phyloP scores from a whole-genome alignment of 257 asterid genomes.

The Misopates orontium region DNA sequence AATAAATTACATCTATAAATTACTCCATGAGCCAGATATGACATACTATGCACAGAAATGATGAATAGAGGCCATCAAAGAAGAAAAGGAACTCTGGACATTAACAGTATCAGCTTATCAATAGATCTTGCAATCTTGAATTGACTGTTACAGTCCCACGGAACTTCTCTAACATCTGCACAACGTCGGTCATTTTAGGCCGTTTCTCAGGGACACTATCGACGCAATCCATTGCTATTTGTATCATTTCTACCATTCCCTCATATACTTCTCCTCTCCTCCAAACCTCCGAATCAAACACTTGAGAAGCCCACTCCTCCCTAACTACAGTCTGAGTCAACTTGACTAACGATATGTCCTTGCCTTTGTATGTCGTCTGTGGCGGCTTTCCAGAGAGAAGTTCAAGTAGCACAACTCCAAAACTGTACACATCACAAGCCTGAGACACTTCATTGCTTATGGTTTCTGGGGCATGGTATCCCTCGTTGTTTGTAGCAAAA shows the following conservation, averaged over 20 bases:
- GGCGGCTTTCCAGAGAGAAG: constrained; percentile 36
- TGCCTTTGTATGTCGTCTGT: constrained; percentile 25
- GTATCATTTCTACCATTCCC: constrained; percentile 38
- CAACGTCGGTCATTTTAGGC: constrained; percentile 36
- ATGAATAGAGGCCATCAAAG: too few species aligned
- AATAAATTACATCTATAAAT: too few species aligned
- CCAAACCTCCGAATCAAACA: constrained; percentile 37
- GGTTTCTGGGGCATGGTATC: too few species aligned
- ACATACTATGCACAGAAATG: too few species aligned
- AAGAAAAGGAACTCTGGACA: too few species aligned
- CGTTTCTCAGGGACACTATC: constrained; percentile 34
- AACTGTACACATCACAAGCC: constrained; percentile 36
- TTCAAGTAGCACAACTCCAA: constrained; percentile 41
- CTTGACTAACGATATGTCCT: constrained; percentile 33
- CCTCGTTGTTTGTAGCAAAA: too few species aligned
- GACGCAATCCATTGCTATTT: constrained; percentile 36
- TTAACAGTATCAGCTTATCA: background rate
- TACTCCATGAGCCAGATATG: too few species aligned
- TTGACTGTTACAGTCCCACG: background rate
- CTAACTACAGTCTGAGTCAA: constrained; percentile 39
- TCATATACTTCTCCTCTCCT: constrained; percentile 32
- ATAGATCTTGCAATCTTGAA: background rate
- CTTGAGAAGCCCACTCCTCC: constrained; percentile 39
- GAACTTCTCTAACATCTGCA: constrained; percentile 36
- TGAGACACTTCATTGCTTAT: too few species aligned